These are phyloP conservation scores for Alopecurus myosuroides DNA, from an alignment of 176 grass and related monocot species.

Conservation along the genomic window DNA sequence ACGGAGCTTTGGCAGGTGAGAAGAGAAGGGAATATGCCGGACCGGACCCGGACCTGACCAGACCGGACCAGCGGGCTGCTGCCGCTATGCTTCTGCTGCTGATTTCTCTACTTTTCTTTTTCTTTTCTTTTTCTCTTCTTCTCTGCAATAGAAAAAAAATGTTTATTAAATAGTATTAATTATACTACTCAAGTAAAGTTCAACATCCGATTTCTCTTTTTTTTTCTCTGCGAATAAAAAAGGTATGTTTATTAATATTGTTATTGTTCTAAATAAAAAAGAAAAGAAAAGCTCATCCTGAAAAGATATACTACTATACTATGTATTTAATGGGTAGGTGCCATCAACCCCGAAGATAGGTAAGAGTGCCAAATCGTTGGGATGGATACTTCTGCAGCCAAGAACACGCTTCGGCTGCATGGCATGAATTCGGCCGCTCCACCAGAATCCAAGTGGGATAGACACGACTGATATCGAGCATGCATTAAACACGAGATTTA, in stretches of 20 bases:
- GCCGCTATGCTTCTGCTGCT: not conserved
- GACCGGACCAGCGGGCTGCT: not conserved
- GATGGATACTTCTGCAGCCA: not conserved
- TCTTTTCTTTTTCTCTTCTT: not conserved
- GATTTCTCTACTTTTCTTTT: not conserved
- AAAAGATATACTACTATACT: not conserved
- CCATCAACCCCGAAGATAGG: not conserved
- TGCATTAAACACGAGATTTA: not conserved
- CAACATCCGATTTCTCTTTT: not conserved
- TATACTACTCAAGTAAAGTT: no score
- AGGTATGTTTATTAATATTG: not conserved
- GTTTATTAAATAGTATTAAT: no score
- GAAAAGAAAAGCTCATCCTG: not conserved
- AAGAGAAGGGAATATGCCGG: not conserved
- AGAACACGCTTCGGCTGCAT: not conserved
- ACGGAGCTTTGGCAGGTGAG: not conserved
- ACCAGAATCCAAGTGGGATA: not conserved
- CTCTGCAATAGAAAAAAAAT: not conserved
- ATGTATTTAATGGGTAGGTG: not conserved
- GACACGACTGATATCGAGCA: not conserved
- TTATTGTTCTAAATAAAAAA: no score
- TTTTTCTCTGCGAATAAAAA: no score
- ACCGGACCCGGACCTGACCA: not conserved
- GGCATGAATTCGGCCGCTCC: not conserved
- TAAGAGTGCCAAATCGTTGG: not conserved